These are phyloP conservation scores for Isatis lusitanica DNA, from an alignment of 441 rosid genomes.

Conservation along the genomic window DNA sequence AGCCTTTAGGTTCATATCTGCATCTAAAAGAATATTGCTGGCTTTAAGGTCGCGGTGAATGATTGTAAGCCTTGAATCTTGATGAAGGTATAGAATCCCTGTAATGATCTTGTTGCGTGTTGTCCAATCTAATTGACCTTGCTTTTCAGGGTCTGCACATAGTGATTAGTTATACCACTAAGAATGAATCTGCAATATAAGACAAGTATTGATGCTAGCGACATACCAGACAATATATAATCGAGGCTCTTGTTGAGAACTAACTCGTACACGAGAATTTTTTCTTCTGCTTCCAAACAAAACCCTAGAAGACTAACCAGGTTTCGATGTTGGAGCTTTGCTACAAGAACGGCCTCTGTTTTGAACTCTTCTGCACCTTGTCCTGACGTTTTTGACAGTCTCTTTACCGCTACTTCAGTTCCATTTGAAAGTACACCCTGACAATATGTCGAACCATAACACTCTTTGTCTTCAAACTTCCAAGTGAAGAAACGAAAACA, in stretches of 20 bases:
- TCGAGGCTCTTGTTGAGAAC: conserved; percentile 51
- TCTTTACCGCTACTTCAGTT: conserved; percentile 43
- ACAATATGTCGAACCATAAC: background rate
- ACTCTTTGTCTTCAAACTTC: background rate
- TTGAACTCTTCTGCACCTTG: conserved; percentile 49
- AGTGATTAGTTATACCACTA: background rate
- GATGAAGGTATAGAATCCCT: conserved; percentile 39
- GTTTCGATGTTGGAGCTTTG: conserved; percentile 53
- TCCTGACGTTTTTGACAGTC: conserved; percentile 33
- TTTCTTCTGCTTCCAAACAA: conserved; percentile 40
- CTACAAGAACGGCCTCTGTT: conserved; percentile 44
- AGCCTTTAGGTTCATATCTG: too few species aligned
- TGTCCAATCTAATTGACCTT: conserved; percentile 42
- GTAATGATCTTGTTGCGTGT: conserved; percentile 42
- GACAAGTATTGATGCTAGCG: background rate
- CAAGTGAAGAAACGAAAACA: background rate
- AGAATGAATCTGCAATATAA: background rate
- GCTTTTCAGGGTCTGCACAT: conserved; percentile 35
- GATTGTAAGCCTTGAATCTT: conserved; percentile 28
- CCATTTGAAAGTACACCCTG: conserved; percentile 42
- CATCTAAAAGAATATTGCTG: too few species aligned
- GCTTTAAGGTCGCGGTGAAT: background rate
- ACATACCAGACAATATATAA: conserved; percentile 44
- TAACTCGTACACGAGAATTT: conserved; percentile 44
- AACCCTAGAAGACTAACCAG: conserved; percentile 47